Evolutionary conservation across 2,329 filamentous ascomycete genomes (phyloP), one percentile per base, ranked within the genome.

Genomic region (Aspergillus fumigatiaffinis): DNA sequence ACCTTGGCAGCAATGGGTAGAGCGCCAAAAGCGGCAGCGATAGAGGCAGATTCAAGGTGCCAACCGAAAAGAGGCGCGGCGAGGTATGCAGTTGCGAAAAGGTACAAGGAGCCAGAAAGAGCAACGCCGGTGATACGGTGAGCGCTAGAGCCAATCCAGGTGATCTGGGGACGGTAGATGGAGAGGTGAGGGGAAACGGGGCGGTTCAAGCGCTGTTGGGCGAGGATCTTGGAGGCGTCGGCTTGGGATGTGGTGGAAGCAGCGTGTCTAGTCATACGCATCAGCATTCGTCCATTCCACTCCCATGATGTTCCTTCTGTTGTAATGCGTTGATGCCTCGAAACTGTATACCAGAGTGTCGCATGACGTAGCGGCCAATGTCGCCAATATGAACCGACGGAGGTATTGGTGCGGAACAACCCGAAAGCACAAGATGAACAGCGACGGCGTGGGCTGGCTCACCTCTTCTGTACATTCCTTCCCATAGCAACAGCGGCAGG

Each of bases 131-230:
- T 93, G 79, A 96, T 86, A 70, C 92, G 91, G 80, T 92, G 90
- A 77, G 90, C 82, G 57, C 81, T 86, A 66, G 86, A 87, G 66
- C 83, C 82, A 76, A 90, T 87, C 88, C 87, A 96, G 67, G 91
- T 94, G 78, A 97, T 89, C 76, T 91, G 86, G 59, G 88, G 84
- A 75, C 86, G 84, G 86, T 97, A 97, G 84, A 95, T 92, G 70
- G 79, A 74, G 62, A 97, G 85, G 73, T 97, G 92, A 55, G 92
- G 92, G 49, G 91, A 84, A 68, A 96, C 82, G 72, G 92, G 92
- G 53, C 92, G 92, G 70, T 83, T 77, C 55, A 88, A 82, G 69
- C 92, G 92, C 81, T 97, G 92, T 71, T 85, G 80, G 69, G 84
- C 87, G 72, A 97, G 90, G 77, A 96, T 85, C 65, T 73, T 68